These are phyloP conservation scores for Massarina eburnea DNA, from an alignment of 2,329 filamentous ascomycete genomes.

Conservation along the genomic window DNA sequence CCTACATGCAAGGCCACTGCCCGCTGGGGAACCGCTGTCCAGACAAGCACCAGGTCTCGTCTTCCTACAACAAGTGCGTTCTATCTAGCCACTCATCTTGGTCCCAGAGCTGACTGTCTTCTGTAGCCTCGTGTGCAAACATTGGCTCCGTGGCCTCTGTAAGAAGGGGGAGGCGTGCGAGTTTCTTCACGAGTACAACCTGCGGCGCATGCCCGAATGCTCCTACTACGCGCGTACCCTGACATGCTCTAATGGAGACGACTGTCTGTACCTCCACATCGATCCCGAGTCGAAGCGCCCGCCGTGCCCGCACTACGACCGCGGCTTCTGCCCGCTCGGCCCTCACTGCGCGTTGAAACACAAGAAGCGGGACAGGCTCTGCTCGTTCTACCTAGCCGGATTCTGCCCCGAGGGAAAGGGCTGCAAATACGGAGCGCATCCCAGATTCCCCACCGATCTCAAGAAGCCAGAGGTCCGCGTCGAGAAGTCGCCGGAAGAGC, in stretches of 20 bases:
- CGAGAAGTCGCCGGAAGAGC: slow-evolving; percentile 73
- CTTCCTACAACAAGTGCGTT: slow-evolving; percentile 65
- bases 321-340: slow-evolving; percentile 90
- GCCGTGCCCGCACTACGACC: slow-evolving; percentile 78
- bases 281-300: slow-evolving; percentile 71
- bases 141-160: slow-evolving; percentile 95
- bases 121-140: slow-evolving; percentile 84
- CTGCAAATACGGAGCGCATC: slow-evolving; percentile 81
- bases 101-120: background rate
- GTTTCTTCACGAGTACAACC: slow-evolving; percentile 97
- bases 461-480: slow-evolving; percentile 61
- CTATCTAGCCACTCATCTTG: background rate
- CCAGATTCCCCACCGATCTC: slow-evolving; percentile 74
- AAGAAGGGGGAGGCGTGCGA: slow-evolving; percentile 98
- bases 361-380: slow-evolving; percentile 72
- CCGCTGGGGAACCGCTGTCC: slow-evolving; percentile 81
- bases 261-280: slow-evolving; percentile 91
- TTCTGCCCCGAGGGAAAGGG: slow-evolving; percentile 85
- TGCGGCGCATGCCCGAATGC: slow-evolving; percentile 97
- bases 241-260: slow-evolving; percentile 95
- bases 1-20: slow-evolving; percentile 83
- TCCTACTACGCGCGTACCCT: slow-evolving; percentile 93
- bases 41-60: slow-evolving; percentile 70
- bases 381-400: slow-evolving; percentile 83
- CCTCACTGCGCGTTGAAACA: slow-evolving; percentile 87